phyloP scores from a whole-genome alignment of 441 rosid species.

The Pelargonium cotyledonis region DNA sequence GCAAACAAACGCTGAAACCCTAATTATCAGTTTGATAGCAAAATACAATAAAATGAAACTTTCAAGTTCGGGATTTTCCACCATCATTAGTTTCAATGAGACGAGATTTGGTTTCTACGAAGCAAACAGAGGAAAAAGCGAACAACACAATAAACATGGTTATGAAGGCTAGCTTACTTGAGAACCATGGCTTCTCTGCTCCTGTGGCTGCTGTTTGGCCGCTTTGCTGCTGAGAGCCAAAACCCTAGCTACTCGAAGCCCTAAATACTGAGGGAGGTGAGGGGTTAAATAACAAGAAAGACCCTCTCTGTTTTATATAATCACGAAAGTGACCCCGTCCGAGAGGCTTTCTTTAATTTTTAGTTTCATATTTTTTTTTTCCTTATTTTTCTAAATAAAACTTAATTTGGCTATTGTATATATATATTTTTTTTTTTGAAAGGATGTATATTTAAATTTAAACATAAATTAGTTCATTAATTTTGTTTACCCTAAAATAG shows the following conservation, averaged over 20 bases:
- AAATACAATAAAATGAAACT: neutral
- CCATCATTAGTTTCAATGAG: neutral
- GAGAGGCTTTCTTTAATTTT: neutral
- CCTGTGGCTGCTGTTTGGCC: conserved; percentile 1
- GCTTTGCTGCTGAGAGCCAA: conserved; percentile 12
- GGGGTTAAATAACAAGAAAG: neutral
- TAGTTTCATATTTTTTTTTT: neutral
- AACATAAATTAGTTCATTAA: too few relatives aligned
- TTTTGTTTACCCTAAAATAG: too few relatives aligned
- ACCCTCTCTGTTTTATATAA: neutral
- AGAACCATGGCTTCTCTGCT: conserved; percentile 30
- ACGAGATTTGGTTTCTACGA: neutral
- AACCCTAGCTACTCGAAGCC: conserved; percentile 20
- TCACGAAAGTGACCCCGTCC: neutral
- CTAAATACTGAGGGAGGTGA: neutral
- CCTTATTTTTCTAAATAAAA: too few relatives aligned
- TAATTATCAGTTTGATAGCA: neutral
- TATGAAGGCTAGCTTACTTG: conserved; percentile 24
- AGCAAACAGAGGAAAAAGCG: neutral
- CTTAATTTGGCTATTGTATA: too few relatives aligned
- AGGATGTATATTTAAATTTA: too few relatives aligned
- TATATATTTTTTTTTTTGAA: too few relatives aligned
- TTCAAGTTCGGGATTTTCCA: neutral
- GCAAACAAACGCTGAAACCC: neutral
- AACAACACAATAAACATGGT: neutral